A percentile compares a stretch with the other conserved stretches of the same genome.
Evolutionary conservation across 2,329 filamentous ascomycete species (phyloP).

Genomic region (Xylariales sp.): DNA sequence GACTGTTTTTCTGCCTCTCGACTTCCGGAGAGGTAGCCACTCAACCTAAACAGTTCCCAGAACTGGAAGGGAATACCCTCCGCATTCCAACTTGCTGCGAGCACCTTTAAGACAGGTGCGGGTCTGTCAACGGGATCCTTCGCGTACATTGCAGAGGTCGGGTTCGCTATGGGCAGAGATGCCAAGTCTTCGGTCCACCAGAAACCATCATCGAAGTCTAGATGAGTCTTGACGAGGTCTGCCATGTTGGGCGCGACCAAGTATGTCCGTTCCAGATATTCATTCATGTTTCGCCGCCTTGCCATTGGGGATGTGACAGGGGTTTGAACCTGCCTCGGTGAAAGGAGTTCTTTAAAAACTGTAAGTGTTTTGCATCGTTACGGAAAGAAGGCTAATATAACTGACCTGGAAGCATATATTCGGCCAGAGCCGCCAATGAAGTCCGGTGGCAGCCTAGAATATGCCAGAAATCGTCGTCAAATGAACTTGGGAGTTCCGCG

Average conservation of each 20-base stretch:
- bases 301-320: slow-evolving; percentile 46
- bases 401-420: slow-evolving; percentile 47
- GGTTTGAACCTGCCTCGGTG: slow-evolving; percentile 45
- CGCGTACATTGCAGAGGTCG: slow-evolving; percentile 31
- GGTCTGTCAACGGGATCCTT: slow-evolving; percentile 34
- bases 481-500: slow-evolving; percentile 28
- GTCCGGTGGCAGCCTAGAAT: slow-evolving; percentile 48
- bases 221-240: slow-evolving; percentile 36
- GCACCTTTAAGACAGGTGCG: slow-evolving; percentile 44
- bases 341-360: slow-evolving; percentile 41
- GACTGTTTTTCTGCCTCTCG: slow-evolving; percentile 43
- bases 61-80: slow-evolving; percentile 45
- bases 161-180: slow-evolving; percentile 32
- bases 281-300: slow-evolving; percentile 46
- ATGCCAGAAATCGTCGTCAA: slow-evolving; percentile 41
- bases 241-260: slow-evolving; percentile 33
- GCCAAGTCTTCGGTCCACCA: slow-evolving; percentile 53
- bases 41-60: slow-evolving; percentile 47
- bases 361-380: slow-evolving; percentile 12
- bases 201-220: slow-evolving; percentile 53
- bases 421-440: slow-evolving; percentile 40
- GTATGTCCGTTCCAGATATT: slow-evolving; percentile 44
- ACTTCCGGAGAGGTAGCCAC: slow-evolving; percentile 41
- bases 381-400: slow-evolving; percentile 27
- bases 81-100: slow-evolving; percentile 49